phyloP scores from a whole-genome alignment of 495 filamentous ascomycete species.

The Lindgomyces ingoldianus region DNA sequence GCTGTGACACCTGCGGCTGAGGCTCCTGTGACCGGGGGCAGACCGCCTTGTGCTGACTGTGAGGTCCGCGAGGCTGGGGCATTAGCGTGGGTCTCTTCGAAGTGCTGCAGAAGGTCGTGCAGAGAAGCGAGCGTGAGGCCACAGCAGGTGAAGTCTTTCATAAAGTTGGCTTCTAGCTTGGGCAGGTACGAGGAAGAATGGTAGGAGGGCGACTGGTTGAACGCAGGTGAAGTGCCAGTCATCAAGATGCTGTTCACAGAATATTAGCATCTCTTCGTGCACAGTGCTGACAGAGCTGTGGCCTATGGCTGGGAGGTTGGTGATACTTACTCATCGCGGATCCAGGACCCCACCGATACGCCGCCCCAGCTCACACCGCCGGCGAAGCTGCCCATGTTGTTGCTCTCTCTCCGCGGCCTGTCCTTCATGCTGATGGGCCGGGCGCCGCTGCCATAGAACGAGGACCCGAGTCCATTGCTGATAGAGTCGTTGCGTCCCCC shows the following conservation, averaged over 20 bases:
- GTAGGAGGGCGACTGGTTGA: constrained; percentile 83
- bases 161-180: constrained; percentile 95
- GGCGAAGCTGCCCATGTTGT: constrained; percentile 75
- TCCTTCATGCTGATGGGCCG: constrained; percentile 86
- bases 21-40: constrained; percentile 51
- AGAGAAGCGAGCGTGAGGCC: constrained; percentile 81
- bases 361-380: constrained; percentile 98
- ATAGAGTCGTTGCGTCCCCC: constrained; percentile 74
- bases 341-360: constrained; percentile 92
- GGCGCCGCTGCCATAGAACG: constrained; percentile 69
- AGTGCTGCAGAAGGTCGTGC: constrained; percentile 93
- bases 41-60: constrained; percentile 52
- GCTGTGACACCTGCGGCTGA: constrained; percentile 14
- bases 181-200: constrained; percentile 98
- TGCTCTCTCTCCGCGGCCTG: constrained; percentile 74
- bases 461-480: constrained; percentile 48
- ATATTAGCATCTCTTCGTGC: constrained; percentile 9
- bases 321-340: constrained; percentile 90
- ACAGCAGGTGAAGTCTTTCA: constrained; percentile 95
- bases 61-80: constrained; percentile 59
- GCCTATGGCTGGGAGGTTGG: constrained; percentile 1
- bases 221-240: constrained; percentile 93
- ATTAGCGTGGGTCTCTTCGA: constrained; percentile 87
- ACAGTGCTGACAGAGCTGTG: constrained; percentile 10
- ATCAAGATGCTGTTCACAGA: constrained; percentile 78